Evolutionary conservation across 805 yeast species (phyloP).

Genomic region (Metschnikowia colocasiae): DNA sequence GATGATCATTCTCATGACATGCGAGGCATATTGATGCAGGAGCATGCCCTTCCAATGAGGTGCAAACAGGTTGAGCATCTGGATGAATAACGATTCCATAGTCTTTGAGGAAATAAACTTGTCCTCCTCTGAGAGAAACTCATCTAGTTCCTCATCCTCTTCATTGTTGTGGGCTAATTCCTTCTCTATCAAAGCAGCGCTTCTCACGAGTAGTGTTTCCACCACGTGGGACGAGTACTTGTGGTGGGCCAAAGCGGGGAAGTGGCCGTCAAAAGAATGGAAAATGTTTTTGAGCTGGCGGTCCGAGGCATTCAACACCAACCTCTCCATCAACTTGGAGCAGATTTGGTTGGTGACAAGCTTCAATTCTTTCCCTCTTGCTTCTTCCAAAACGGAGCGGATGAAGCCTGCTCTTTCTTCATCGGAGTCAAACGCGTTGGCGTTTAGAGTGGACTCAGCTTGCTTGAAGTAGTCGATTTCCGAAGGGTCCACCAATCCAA

Average conservation of each 20-base stretch:
- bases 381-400: slow-evolving; percentile 76
- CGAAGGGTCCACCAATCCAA: slow-evolving; percentile 78
- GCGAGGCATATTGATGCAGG: slow-evolving; percentile 81
- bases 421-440: slow-evolving; percentile 68
- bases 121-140: slow-evolving; percentile 19
- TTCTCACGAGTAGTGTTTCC: slow-evolving; percentile 75
- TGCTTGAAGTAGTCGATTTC: slow-evolving; percentile 91
- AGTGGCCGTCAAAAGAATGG: slow-evolving; percentile 67
- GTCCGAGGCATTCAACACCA: slow-evolving; percentile 63
- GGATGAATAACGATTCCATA: slow-evolving; percentile 63
- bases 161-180: slow-evolving; percentile 46
- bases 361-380: slow-evolving; percentile 84
- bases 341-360: slow-evolving; percentile 92
- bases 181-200: slow-evolving; percentile 70
- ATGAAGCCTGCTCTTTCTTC: slow-evolving; percentile 77
- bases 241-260: slow-evolving; percentile 73
- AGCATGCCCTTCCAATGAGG: slow-evolving; percentile 60
- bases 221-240: slow-evolving; percentile 92
- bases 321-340: slow-evolving; percentile 86
- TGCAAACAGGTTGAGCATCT: slow-evolving; percentile 63
- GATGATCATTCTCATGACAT: slow-evolving; percentile 70
- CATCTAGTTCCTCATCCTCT: slow-evolving; percentile 35
- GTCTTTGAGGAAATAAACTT: slow-evolving; percentile 42
- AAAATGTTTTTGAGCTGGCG: slow-evolving; percentile 63
- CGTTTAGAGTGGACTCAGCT: slow-evolving; percentile 81